Evolutionary conservation across 495 filamentous ascomycete species (phyloP), one percentile per base, ranked within the genome.

Genomic region (Choiromyces venosus): DNA sequence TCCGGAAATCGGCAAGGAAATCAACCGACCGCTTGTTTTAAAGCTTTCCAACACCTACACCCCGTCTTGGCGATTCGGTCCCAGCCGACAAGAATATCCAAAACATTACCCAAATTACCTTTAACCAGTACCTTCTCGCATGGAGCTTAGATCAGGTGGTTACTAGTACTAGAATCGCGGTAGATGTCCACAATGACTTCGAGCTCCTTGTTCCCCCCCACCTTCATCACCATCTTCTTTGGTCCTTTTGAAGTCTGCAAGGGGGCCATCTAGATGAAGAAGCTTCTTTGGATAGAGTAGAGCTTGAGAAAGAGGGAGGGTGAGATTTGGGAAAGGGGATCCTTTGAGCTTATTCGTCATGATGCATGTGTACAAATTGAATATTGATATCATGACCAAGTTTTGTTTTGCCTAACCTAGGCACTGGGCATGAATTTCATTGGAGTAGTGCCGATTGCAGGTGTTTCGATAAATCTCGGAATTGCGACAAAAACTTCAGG

Each of bases 61-160:
- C 75, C 73, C 65, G 75, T 67, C 75, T 77, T 77, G 70, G 75
- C 75, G 66, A 68, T 76, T 69, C 75, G 69, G 75, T 66, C 75
- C 75, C 75, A 77, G 25, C 75, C 73, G 75, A 77, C 66, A 66
- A 52, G 65, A 74, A 65, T 72, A 77, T 35, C 65, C 56, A 66
- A 73, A 66, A 68, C 46, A 68, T 65, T 75, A 35, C 68, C 68
- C 38, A 75, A 70, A 74, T 70, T 71, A 46, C 69, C 61, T 67
- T 67, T 67, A 67, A 73, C 75, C 75, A 77, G 74, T 73, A 67
- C 69, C 73, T 70, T 67, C 70, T 77, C 74, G 75, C 74, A 77
- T 77, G 67, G 74, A 69, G 74, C 66, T 67, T 73, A 77, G 75
- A 77, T 77, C 75, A 77, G 75, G 75, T 77, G 75, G 74, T 77